phyloP scores from a whole-genome alignment of 805 yeast genomes.

The Cyberlindnera petersonii region DNA sequence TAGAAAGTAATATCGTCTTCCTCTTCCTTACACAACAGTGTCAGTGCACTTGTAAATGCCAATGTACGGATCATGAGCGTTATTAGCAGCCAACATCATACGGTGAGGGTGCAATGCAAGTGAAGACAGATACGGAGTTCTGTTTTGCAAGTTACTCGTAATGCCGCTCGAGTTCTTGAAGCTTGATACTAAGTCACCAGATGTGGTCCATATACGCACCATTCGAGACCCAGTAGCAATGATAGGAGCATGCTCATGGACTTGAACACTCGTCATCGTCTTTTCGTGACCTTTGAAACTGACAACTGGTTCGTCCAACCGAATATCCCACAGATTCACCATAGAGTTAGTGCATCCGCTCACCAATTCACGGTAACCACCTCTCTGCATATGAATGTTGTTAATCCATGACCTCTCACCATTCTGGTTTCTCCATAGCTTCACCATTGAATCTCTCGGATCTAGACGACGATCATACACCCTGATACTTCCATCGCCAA shows the following conservation, averaged over 20 bases:
- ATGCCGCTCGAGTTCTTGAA: slow-evolving; percentile 45
- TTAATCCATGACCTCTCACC: slow-evolving; percentile 51
- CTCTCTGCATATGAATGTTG: slow-evolving; percentile 92
- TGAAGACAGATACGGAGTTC: slow-evolving; percentile 50
- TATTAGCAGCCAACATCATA: slow-evolving; percentile 86
- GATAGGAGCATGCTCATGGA: slow-evolving; percentile 96
- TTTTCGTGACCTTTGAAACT: slow-evolving; percentile 51
- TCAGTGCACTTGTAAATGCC: slow-evolving; percentile 56
- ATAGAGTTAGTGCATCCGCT: slow-evolving; percentile 81
- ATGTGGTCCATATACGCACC: slow-evolving; percentile 79
- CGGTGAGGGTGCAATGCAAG: slow-evolving; percentile 88
- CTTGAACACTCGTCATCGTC: slow-evolving; percentile 61
- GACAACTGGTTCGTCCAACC: slow-evolving; percentile 66
- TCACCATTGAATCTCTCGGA: slow-evolving; percentile 79
- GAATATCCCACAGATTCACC: slow-evolving; percentile 87
- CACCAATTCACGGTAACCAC: slow-evolving; percentile 86
- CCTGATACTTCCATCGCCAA: slow-evolving; percentile 83
- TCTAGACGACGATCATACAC: slow-evolving; percentile 89
- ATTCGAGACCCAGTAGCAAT: slow-evolving; percentile 82
- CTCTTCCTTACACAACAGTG: slow-evolving; percentile 7
- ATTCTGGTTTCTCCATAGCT: slow-evolving; percentile 61
- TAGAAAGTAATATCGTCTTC: no score
- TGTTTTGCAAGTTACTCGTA: slow-evolving; percentile 25
- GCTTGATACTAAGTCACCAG: slow-evolving; percentile 67
- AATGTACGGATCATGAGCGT: slow-evolving; percentile 71